Conservation (phyloP, 352 stramenopile genomes). For the Phytopythium kandeliae region DNA sequence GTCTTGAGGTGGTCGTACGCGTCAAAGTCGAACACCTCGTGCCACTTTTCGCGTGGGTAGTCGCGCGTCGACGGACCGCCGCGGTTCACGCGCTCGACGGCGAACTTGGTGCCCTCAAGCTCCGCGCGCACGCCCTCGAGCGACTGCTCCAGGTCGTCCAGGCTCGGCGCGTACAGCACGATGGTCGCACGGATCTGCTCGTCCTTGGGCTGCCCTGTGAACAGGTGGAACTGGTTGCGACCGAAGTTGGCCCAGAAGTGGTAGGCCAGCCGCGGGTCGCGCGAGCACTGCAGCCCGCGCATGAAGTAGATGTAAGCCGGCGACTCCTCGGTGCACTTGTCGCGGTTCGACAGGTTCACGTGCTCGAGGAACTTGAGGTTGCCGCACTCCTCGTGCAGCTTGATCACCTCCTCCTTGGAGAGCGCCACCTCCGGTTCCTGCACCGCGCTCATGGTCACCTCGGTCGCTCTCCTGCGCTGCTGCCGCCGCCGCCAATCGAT, state of each 20-base stretch:
- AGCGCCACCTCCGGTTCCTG: slow-evolving; percentile 21
- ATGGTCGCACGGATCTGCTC: slow-evolving; percentile 55
- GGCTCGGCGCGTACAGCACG: slow-evolving; percentile 52
- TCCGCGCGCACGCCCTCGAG: slow-evolving; percentile 33
- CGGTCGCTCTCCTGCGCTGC: neutral
- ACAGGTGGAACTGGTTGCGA: slow-evolving; percentile 69
- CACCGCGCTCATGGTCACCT: slow-evolving; percentile 18
- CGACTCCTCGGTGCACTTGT: slow-evolving; percentile 39
- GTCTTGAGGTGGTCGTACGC: slow-evolving; percentile 59
- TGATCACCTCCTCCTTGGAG: slow-evolving; percentile 40
- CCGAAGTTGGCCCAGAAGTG: slow-evolving; percentile 70
- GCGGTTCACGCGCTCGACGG: slow-evolving; percentile 48
- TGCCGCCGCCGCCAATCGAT: slow-evolving; percentile 4
- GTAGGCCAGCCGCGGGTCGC: slow-evolving; percentile 55
- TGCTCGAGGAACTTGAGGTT: slow-evolving; percentile 74
- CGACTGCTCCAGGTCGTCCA: slow-evolving; percentile 53
- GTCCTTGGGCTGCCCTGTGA: slow-evolving; percentile 49
- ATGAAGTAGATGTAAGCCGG: slow-evolving; percentile 61
- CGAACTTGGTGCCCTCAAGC: slow-evolving; percentile 46
- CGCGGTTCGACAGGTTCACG: slow-evolving; percentile 60
- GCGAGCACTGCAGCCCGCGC: slow-evolving; percentile 51
- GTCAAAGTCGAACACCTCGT: slow-evolving; percentile 35
- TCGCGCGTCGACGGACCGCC: slow-evolving; percentile 37
- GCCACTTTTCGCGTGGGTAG: slow-evolving; percentile 50
- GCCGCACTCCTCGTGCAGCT: slow-evolving; percentile 41